Base-by-base conservation (phyloP, 129 eudicot genomes). In the Flaveria brownii region DNA sequence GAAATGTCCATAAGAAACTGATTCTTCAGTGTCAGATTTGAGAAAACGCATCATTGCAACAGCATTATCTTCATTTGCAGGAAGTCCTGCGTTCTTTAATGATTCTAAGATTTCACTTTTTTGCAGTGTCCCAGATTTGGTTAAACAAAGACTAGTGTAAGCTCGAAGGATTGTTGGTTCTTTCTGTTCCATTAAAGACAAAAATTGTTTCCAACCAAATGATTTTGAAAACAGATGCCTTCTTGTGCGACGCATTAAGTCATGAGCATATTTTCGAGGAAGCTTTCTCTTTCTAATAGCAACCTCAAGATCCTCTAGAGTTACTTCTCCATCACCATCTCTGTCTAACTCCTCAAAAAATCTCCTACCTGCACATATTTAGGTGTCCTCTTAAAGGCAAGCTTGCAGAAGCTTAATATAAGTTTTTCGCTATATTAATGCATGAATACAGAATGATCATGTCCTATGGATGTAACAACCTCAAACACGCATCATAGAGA, bases 31-130 rank as follows among this genome's bases (percentile, higher is more conserved):
- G 56, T 93, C 98, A 4, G 93, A 89, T 82, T 85, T 93, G 64
- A 93, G 85, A 86, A 90, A 93, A 4, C 98, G 90, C 97, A 90
- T 88, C 98, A 93, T 93, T 60, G 98, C 97, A 80, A 90, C 83
- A 71, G 98, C 98, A 79, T 93, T 93, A 80, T 93, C 97, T 84
- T 93, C 98, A 79, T 93, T 93, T 25, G 98, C 91, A 57, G 98
- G 98, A 80, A 93, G 98, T 50, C 97, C 97, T 0, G 93, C 97
- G 74, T 90, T 88, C 73, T 88, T 78, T 41, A 93, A 74, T 16
- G 98, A 90, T 20, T 87, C 92, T 72, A 93, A 77, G 17, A 93
- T 88, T 80, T 93, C 96, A 79, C 96, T 88, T 68, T 93, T 91
- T 71, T 93, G 88, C 22, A 93, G 78, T 4, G 97, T 93, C 42